Evolutionary conservation across 495 filamentous ascomycete genomes (phyloP), one percentile per base, ranked within the genome.

Genomic region (Podospora didyma): DNA sequence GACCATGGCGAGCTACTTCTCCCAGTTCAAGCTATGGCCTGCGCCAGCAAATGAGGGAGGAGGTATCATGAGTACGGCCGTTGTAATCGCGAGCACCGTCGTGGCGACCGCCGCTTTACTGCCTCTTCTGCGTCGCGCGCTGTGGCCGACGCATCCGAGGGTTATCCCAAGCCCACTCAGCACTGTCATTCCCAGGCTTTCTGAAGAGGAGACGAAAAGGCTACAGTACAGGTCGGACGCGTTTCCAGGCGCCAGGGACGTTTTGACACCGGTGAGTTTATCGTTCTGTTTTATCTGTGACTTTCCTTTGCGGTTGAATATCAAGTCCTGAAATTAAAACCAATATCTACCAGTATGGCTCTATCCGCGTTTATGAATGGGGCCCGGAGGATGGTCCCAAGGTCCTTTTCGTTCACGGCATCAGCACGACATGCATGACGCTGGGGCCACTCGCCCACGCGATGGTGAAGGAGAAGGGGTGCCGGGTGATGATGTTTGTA

Each of bases 341-440:
- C 4, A 31, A 2, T 46, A 6, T 35, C 9, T 19, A 41, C 16
- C 26, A 91, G 55, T 96, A 92, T 62, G 92, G 93, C 20, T 84
- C 79, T 23, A 86, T 91, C 23, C 75, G 89, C 37, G 87, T 92
- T 12, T 96, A 96, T 66, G 93, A 97, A 78, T 96, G 85, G 77
- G 93, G 93, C 9, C 90, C 90, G n/a, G 81, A 86, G 54, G 69
- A 82, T 49, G 92, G 92, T 3, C 73, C 79, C 20, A 96, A 91
- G 65, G 87, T 96, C 1, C 62, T 96, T 35, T 73, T 96, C 21
- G 72, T 96, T 20, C 92, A 96, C 66, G 93, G 93, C 24, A 95
- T 96, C 63, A 87, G 82, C 49, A 97, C 89, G 1, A 89, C 93
- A 2, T 88, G 87, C 69, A 79, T 89, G 60, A 81, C 89, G 3